Base-by-base conservation (phyloP, 1,284 basidiomycete species). In the Nidula niveotomentosa region DNA sequence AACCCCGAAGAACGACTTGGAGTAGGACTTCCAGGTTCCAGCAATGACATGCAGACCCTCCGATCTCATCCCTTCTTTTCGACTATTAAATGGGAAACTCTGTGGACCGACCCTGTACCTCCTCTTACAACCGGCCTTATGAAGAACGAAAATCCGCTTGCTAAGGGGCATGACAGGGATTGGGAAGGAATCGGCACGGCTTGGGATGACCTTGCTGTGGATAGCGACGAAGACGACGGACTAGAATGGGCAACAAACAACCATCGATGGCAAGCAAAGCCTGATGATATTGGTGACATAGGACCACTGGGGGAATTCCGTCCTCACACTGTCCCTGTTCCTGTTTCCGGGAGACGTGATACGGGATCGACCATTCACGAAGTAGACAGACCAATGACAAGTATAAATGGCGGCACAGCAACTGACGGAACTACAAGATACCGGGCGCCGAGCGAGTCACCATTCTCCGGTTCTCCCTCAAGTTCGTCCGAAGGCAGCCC, bases 1-100 rank as follows among this genome's bases (percentile, higher is more conserved):
- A 87, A 95, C 53, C 93, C 93, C 0, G 57, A 69, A 8, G 73
- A 84, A 44, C 84, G 94, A 5, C 76, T 93, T 6, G 91, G 91
- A 12, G 83, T 85, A 7, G 82, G 84, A 50, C 69, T 74, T 33
- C 66, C 73, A 15, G 80, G 78, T 13, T 77, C 77, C 50, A 58
- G 64, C 1, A 74, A 76, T 66, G 77, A 80, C 67, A 69, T 81
- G 79, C 70, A 72, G 46, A 83, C 84, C 8, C 82, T 96, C 58
- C 87, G 88, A 48, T 64, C 71, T 0, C 94, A 96, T 64, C 77
- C 85, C 0, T 96, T 96, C 74, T 93, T 96, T 61, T 69, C 75
- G 6, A 60, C 73, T 3, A 80, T 93, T 52, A 77, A 85, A 56
- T 97, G 91, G 86, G 69, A 75, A 5, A 82, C 77, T 0, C 75